Evolutionary conservation across 495 filamentous ascomycete species (phyloP).

Genomic region (Trichocladium antarcticum): DNA sequence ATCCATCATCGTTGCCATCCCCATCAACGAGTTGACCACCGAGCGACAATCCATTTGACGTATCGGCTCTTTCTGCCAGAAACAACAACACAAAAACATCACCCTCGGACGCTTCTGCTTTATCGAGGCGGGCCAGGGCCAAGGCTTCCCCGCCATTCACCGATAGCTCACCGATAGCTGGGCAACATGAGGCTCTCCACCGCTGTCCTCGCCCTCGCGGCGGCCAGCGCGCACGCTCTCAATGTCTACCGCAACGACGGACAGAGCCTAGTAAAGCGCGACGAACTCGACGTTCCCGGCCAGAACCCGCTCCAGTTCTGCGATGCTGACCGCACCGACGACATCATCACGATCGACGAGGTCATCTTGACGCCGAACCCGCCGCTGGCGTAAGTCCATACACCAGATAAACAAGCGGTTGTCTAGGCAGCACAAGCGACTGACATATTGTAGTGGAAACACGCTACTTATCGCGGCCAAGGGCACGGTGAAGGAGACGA

Average conservation of each 20-base stretch:
- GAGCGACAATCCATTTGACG: too few relatives aligned
- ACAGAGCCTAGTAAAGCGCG: constrained; percentile 25
- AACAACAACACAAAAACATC: not conserved
- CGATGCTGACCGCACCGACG: constrained; percentile 45
- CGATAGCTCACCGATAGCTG: constrained; percentile 11
- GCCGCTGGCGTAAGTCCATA: constrained; percentile 60
- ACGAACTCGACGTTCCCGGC: constrained; percentile 50
- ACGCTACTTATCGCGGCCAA: constrained; percentile 67
- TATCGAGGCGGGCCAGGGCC: not conserved
- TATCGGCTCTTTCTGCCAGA: not conserved
- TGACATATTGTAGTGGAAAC: constrained; percentile 48
- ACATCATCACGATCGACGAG: constrained; percentile 60
- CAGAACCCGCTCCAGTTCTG: constrained; percentile 71
- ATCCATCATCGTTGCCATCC: not conserved
- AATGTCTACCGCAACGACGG: constrained; percentile 29
- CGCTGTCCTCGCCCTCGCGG: constrained; percentile 30
- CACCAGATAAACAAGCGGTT: not conserved
- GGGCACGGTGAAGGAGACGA: constrained; percentile 54
- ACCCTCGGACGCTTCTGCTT: not conserved
- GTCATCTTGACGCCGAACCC: constrained; percentile 82
- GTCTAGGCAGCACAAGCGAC: not conserved
- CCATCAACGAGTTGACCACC: not conserved
- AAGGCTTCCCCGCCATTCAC: constrained; percentile 4
- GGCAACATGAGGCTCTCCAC: constrained; percentile 36
- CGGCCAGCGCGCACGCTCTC: constrained; percentile 30